Conservation (phyloP, 768 basidiomycete genomes). For the Mycena albidolilacea region DNA sequence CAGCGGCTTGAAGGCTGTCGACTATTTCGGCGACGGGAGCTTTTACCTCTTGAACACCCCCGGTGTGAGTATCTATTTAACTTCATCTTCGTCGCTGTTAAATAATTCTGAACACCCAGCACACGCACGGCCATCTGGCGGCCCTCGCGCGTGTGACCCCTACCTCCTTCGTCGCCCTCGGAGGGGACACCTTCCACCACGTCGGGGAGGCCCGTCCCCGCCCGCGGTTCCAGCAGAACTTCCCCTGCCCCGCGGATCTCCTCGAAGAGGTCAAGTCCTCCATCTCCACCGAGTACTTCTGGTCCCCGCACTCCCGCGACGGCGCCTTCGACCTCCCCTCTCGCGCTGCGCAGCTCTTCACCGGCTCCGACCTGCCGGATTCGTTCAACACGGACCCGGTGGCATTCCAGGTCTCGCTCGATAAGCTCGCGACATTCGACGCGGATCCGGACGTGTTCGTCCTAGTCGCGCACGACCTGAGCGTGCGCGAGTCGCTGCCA, state of each 20-base stretch:
- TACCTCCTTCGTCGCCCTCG: slow-evolving; percentile 34
- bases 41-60: slow-evolving; percentile 40
- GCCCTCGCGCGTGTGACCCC: slow-evolving; percentile 35
- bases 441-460: slow-evolving; percentile 37
- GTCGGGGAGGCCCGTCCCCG: slow-evolving; percentile 35
- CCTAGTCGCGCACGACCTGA: slow-evolving; percentile 35
- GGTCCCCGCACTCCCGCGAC: slow-evolving; percentile 17
- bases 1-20: slow-evolving; percentile 35
- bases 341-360: slow-evolving; percentile 26
- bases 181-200: slow-evolving; percentile 37
- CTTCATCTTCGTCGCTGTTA: background rate
- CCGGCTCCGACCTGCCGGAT: slow-evolving; percentile 24
- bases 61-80: slow-evolving; percentile 25
- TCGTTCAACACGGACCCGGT: slow-evolving; percentile 30
- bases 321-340: slow-evolving; percentile 34
- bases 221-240: slow-evolving; percentile 26
- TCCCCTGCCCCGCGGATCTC: slow-evolving; percentile 36
- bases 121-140: slow-evolving; percentile 24
- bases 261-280: slow-evolving; percentile 21
- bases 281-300: slow-evolving; percentile 35
- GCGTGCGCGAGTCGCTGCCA: slow-evolving; percentile 14
- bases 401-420: slow-evolving; percentile 21
- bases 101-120: slow-evolving; percentile 3
- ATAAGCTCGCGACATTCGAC: slow-evolving; percentile 35
- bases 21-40: slow-evolving; percentile 19